phyloP scores from a whole-genome alignment of 139 green algal species.

The Tetraselmis chui region DNA sequence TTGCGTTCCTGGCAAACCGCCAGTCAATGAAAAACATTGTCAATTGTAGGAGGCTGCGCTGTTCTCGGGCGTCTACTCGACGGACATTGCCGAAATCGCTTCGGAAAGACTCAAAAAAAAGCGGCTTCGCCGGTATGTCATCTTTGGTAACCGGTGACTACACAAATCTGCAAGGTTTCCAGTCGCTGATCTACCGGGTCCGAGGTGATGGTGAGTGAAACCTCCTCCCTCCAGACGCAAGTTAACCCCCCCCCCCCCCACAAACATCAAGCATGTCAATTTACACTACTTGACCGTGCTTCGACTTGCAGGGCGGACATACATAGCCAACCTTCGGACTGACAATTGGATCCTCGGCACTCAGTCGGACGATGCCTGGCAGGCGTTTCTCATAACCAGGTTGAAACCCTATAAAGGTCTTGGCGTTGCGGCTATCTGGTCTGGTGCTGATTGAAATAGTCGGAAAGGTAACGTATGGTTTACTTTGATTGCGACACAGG shows the following conservation, averaged over 20 bases:
- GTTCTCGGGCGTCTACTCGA: slow-evolving; percentile 26
- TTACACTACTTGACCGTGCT: background rate
- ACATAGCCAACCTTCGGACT: slow-evolving; percentile 46
- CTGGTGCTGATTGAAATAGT: background rate
- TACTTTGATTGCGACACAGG: background rate
- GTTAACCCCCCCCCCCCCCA: too few relatives aligned
- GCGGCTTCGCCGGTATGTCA: slow-evolving; percentile 41
- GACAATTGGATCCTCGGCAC: slow-evolving; percentile 50
- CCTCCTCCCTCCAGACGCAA: background rate
- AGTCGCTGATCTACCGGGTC: slow-evolving; percentile 39
- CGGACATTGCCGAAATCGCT: slow-evolving; percentile 7
- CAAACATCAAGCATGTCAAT: background rate
- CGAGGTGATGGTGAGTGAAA: slow-evolving; percentile 24
- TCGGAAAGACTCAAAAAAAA: slow-evolving; percentile 27
- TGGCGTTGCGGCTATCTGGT: background rate
- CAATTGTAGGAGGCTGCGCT: slow-evolving; percentile 21
- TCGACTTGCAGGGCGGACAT: slow-evolving; percentile 20
- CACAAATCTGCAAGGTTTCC: slow-evolving; percentile 38
- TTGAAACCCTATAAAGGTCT: background rate
- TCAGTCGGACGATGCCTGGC: slow-evolving; percentile 43
- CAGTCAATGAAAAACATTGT: background rate
- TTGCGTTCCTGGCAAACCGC: background rate
- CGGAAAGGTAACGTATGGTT: background rate
- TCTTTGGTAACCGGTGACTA: slow-evolving; percentile 11
- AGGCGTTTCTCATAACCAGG: slow-evolving; percentile 50